A percentile compares a stretch with the other conserved stretches of the same genome.
Conservation (phyloP, 164 flowering plant species). For the Magnolia kwangsiensis region DNA sequence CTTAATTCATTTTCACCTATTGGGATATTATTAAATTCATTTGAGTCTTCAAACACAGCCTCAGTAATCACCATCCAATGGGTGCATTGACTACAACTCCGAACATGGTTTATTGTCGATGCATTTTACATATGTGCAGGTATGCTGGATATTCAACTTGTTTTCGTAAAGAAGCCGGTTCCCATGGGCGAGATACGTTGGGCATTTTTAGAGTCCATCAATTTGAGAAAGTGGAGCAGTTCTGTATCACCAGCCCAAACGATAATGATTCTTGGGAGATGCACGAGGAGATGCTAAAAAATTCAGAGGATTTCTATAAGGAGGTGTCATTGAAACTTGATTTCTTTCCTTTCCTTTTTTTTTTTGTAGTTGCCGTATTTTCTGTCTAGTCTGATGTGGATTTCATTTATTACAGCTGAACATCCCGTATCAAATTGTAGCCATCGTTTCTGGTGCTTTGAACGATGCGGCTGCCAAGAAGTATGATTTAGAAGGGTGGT, state of each 20-base stretch:
- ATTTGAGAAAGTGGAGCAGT: slow-evolving; percentile 96
- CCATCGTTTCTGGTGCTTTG: slow-evolving; percentile 92
- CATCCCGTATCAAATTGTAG: slow-evolving; percentile 76
- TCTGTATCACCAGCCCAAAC: slow-evolving; percentile 82
- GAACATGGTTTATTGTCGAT: slow-evolving; percentile 2
- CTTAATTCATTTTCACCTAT: background rate
- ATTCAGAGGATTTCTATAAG: slow-evolving; percentile 81
- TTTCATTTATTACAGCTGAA: slow-evolving; percentile 48
- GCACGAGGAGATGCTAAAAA: slow-evolving; percentile 79
- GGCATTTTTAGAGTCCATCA: slow-evolving; percentile 97
- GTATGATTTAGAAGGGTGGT: slow-evolving; percentile 94
- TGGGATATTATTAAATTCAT: background rate
- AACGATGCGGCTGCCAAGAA: slow-evolving; percentile 98
- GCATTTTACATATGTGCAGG: slow-evolving; percentile 30
- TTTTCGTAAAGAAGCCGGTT: slow-evolving; percentile 98
- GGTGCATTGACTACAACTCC: background rate
- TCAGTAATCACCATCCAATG: background rate
- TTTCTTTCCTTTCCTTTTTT: too few relatives aligned
- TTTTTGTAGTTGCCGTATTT: background rate
- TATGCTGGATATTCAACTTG: slow-evolving; percentile 96
- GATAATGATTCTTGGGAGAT: slow-evolving; percentile 79
- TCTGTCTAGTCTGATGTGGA: background rate
- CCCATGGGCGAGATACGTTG: slow-evolving; percentile 92
- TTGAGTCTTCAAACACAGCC: background rate
- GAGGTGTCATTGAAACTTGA: slow-evolving; percentile 34